phyloP scores from a whole-genome alignment of 768 basidiomycete genomes.

The Coprinellus aureogranulatus region DNA sequence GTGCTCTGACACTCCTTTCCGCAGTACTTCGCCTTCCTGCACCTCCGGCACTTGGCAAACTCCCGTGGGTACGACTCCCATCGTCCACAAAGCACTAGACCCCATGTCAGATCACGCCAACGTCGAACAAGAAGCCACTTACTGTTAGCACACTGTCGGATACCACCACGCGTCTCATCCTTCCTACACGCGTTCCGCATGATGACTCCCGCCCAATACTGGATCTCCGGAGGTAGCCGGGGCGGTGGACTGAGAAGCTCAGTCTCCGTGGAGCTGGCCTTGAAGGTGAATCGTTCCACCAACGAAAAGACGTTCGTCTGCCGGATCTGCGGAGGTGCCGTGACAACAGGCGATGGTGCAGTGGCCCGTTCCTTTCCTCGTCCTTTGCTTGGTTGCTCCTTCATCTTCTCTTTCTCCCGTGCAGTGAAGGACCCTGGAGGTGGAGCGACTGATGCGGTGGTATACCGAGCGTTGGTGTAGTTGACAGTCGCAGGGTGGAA shows the following conservation, averaged over 20 bases:
- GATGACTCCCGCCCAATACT: conserved; percentile 99
- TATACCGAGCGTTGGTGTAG: conserved; percentile 29
- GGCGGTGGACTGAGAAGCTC: conserved; percentile 67
- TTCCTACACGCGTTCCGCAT: conserved; percentile 99
- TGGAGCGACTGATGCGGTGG: conserved; percentile 6
- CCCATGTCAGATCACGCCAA: not conserved
- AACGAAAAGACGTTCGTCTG: conserved; percentile 94
- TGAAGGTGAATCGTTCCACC: conserved; percentile 94
- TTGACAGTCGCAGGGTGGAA: conserved; percentile 73
- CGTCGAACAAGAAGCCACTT: conserved; percentile 27
- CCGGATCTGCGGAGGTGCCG: conserved; percentile 24
- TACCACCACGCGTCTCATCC: conserved; percentile 89
- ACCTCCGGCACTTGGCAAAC: conserved; percentile 95
- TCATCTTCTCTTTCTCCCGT: conserved; percentile 19
- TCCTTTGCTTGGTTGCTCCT: conserved; percentile 11
- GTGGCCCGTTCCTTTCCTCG: conserved; percentile 16
- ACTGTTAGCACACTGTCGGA: conserved; percentile 97
- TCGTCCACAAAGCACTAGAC: conserved; percentile 83
- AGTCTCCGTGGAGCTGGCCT: conserved; percentile 79
- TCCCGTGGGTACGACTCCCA: conserved; percentile 93
- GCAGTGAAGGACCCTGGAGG: not conserved
- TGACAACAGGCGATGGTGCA: conserved; percentile 1
- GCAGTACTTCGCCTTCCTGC: conserved; percentile 97
- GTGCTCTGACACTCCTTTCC: conserved; percentile 96
- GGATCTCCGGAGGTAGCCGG: conserved; percentile 82